Evolutionary conservation across 371 early-diverging fungal species (phyloP).

Genomic region (Enterocytospora artemiae): DNA sequence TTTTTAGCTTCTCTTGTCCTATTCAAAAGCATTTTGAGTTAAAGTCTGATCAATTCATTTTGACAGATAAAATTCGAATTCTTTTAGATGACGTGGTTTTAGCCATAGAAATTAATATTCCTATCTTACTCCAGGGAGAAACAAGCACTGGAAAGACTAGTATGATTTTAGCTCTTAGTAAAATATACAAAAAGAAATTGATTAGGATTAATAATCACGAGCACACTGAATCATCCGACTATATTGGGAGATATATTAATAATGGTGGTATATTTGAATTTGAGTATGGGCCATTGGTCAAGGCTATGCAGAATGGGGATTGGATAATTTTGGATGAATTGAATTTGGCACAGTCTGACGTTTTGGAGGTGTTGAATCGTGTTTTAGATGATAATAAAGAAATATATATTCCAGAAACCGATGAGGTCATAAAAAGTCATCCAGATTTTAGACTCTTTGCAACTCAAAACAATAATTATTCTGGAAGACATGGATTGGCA

Average conservation of each 20-base stretch:
- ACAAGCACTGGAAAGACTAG: slow-evolving; percentile 98
- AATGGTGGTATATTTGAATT: slow-evolving; percentile 60
- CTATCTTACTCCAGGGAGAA: slow-evolving; percentile 96
- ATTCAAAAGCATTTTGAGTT: neutral
- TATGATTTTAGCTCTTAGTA: slow-evolving; percentile 91
- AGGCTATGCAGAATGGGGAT: slow-evolving; percentile 84
- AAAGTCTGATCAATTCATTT: slow-evolving; percentile 62
- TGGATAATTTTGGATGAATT: slow-evolving; percentile 99
- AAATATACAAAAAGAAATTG: slow-evolving; percentile 74
- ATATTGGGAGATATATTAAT: slow-evolving; percentile 79
- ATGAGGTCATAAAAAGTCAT: slow-evolving; percentile 82
- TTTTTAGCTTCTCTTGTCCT: neutral
- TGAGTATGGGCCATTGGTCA: slow-evolving; percentile 84
- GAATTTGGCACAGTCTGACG: slow-evolving; percentile 95
- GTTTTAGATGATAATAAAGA: slow-evolving; percentile 96
- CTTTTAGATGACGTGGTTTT: slow-evolving; percentile 76
- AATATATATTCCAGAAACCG: slow-evolving; percentile 84
- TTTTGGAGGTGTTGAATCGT: slow-evolving; percentile 94
- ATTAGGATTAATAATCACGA: slow-evolving; percentile 99
- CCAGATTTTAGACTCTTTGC: slow-evolving; percentile 95
- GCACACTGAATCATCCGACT: slow-evolving; percentile 95
- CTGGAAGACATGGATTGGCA: slow-evolving; percentile 91
- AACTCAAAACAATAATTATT: slow-evolving; percentile 98
- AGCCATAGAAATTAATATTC: slow-evolving; percentile 76
- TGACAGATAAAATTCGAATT: slow-evolving; percentile 71